Base-by-base conservation (phyloP, 768 basidiomycete species). In the Suillus variegatus region DNA sequence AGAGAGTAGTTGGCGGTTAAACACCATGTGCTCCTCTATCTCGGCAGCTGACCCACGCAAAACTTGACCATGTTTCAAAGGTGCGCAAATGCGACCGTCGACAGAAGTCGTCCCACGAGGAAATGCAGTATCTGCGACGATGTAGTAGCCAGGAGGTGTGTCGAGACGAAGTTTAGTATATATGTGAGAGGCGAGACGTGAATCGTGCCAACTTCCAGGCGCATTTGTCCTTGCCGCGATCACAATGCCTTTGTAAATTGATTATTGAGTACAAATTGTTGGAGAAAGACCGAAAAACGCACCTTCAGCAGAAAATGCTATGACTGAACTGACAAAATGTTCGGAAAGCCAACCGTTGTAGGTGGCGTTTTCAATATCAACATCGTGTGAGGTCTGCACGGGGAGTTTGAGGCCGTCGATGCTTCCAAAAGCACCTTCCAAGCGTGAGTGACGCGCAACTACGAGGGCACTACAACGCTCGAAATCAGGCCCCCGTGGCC, bases 121-220 rank as follows among this genome's bases (percentile, higher is more conserved):
- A 69, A 85, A 86, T 35, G 80, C 84, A 3, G 81, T 83, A 63
- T 86, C 81, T 0, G 81, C 72, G 12, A 82, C 75, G 7, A 84
- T 67, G 68, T 79, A 84, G 65, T 71, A 84, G 1, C 78, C 79
- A 1, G 78, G 74, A 0, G 81, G 83, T 35, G 78, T 82, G 3
- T 69, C 25, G 3, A 62, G 71, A 0, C 56, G 68, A 0, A 82
- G 71, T 47, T 75, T 75, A 12, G 79, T 61, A 66, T 80, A 84
- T 10, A 85, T 79, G 1, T 71, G 75, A 2, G 67, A 70, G 0
- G 82, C 80, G 64, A 84, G 76, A 28, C 69, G 72, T 6, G 81
- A 74, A 66, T 85, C 79, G 68, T 85, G 84, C 83, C 82, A 85
- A 67, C 82, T 84, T 7, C 82, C 81, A 1, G 82, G 82, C 0